Evolutionary conservation across 169 alveolate genomes (phyloP).

Genomic region (Eimeria maxima): DNA sequence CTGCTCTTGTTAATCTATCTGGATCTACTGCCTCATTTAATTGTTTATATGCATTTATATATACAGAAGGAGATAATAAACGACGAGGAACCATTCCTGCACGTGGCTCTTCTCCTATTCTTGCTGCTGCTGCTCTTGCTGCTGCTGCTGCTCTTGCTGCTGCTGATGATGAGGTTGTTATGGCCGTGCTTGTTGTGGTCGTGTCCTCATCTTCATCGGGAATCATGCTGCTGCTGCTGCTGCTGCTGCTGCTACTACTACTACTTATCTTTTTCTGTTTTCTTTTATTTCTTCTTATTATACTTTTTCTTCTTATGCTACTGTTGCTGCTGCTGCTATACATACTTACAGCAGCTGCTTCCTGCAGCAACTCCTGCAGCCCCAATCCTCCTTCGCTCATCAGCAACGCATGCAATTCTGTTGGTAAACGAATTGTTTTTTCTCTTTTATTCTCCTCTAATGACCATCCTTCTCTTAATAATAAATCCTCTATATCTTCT

Average conservation of each 20-base stretch:
- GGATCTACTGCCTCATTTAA: conserved; percentile 42
- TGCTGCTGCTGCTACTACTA: neutral
- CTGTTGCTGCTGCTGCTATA: no score
- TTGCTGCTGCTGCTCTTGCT: conserved; percentile 5
- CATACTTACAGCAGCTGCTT: neutral
- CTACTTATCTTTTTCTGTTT: neutral
- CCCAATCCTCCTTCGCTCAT: conserved; percentile 37
- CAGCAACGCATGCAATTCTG: neutral
- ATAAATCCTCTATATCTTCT: neutral
- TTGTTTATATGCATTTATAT: neutral
- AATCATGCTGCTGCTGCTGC: neutral
- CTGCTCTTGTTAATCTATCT: conserved; percentile 66
- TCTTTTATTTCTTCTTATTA: no score
- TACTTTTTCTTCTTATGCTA: no score
- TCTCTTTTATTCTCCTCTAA: neutral
- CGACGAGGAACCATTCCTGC: conserved; percentile 15
- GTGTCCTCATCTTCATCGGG: no score
- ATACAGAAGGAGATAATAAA: neutral
- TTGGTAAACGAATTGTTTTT: neutral
- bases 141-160: neutral
- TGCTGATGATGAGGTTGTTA: neutral
- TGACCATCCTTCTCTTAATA: conserved; percentile 18
- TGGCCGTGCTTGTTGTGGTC: neutral
- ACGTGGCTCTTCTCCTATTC: neutral
- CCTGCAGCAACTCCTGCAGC: conserved; percentile 27